Evolutionary conservation across 202 grass and related monocot genomes (phyloP).

Genomic region (Dendrocalamus latiflorus): DNA sequence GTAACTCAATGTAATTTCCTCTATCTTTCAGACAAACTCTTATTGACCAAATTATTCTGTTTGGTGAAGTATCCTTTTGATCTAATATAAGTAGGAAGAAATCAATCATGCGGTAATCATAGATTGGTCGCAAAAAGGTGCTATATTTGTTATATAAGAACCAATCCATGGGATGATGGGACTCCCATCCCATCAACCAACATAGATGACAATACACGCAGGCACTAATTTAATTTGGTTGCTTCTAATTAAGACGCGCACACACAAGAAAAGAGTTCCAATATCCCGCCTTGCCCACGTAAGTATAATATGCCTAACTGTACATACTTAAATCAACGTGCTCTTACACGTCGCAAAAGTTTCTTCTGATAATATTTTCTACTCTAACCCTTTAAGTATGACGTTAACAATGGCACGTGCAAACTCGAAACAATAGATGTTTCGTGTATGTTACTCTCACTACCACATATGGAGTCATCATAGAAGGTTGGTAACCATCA

Average conservation of each 20-base stretch:
- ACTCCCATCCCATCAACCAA: neutral
- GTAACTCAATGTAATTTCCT: neutral
- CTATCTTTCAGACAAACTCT: neutral
- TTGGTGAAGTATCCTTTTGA: neutral
- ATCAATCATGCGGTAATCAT: neutral
- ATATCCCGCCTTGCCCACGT: neutral
- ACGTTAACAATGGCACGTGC: neutral
- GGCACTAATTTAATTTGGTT: neutral
- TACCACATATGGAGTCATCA: too few relatives aligned
- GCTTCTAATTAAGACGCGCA: neutral
- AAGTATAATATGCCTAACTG: neutral
- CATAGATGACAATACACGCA: neutral
- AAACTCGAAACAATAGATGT: neutral
- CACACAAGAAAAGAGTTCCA: neutral
- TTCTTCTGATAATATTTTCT: neutral
- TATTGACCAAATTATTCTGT: neutral
- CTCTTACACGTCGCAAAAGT: neutral
- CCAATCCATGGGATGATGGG: neutral
- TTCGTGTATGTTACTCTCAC: neutral
- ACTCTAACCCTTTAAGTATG: neutral
- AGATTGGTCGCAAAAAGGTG: neutral
- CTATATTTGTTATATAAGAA: neutral
- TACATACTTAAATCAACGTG: neutral
- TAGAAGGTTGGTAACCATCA: too few relatives aligned
- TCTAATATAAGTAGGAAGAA: neutral